Evolutionary conservation across 768 basidiomycete genomes (phyloP).

Genomic region (Trametes maxima): DNA sequence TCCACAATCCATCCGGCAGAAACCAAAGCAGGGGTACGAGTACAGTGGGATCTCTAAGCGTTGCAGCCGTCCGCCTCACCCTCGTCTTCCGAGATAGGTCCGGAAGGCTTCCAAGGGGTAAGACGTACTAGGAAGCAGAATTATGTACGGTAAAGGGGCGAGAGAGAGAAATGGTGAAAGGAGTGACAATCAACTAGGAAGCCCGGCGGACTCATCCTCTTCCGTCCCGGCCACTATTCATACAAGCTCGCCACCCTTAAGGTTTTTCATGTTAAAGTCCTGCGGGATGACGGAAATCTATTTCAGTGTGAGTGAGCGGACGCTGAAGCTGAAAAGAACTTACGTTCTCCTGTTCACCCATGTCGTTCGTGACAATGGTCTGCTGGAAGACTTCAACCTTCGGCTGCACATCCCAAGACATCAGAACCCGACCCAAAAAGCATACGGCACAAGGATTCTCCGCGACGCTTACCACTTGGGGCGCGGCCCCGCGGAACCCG

Average conservation of each 20-base stretch:
- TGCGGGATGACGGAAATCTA: not conserved
- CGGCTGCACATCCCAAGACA: not conserved
- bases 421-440: not conserved
- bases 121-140: not conserved
- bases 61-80: too few species aligned
- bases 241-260: conserved; percentile 17
- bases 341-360: conserved; percentile 14
- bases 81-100: too few species aligned
- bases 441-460: not conserved
- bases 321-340: not conserved
- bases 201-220: too few species aligned
- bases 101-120: too few species aligned
- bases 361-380: conserved; percentile 15
- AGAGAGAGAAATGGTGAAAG: not conserved
- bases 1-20: not conserved
- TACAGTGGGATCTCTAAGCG: too few species aligned
- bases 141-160: not conserved
- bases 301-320: not conserved
- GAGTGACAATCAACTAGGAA: not conserved
- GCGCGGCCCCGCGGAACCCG: conserved; percentile 11
- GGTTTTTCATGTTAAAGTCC: conserved; percentile 15
- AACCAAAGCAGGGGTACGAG: too few species aligned
- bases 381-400: conserved; percentile 17
- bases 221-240: not conserved
- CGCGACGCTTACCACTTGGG: not conserved